Evolutionary conservation across 2,329 filamentous ascomycete genomes (phyloP).

Genomic region (Chrysoporthe austroafricana): DNA sequence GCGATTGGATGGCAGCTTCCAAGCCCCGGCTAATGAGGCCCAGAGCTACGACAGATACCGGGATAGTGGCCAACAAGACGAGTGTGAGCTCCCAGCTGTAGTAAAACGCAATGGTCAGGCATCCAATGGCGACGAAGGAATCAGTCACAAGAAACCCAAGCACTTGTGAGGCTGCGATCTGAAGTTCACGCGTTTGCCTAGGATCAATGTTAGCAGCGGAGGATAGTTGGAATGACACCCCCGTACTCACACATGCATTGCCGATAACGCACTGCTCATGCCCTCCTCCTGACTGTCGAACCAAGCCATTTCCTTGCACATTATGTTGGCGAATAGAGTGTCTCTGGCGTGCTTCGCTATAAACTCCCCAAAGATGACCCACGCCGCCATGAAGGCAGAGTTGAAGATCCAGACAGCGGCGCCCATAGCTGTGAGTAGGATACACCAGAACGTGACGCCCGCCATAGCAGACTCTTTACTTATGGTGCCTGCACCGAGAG

Average conservation of each 20-base stretch:
- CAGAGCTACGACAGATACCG: constrained; percentile 66
- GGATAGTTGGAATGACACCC: no score
- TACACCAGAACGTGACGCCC: constrained; percentile 61
- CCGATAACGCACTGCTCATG: constrained; percentile 69
- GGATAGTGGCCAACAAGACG: constrained; percentile 74
- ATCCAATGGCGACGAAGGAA: constrained; percentile 64
- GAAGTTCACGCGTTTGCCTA: constrained; percentile 82
- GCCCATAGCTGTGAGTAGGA: constrained; percentile 67
- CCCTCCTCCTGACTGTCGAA: constrained; percentile 77
- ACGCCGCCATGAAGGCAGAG: constrained; percentile 67
- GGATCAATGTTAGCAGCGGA: background rate
- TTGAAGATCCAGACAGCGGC: constrained; percentile 69
- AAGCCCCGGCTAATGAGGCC: constrained; percentile 63
- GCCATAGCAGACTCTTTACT: constrained; percentile 55
- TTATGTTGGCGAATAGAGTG: constrained; percentile 67
- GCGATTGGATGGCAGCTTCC: constrained; percentile 67
- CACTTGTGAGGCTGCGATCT: constrained; percentile 78
- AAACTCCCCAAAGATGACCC: constrained; percentile 79
- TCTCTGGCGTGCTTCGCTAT: constrained; percentile 71
- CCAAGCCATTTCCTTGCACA: constrained; percentile 79
- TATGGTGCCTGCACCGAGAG: constrained; percentile 62
- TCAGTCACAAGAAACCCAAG: constrained; percentile 72
- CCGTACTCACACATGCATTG: constrained; percentile 70
- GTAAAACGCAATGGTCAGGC: constrained; percentile 73
- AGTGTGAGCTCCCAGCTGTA: constrained; percentile 85